Evolutionary conservation across 164 flowering plant species (phyloP).

Genomic region (Cinnamomum chago): DNA sequence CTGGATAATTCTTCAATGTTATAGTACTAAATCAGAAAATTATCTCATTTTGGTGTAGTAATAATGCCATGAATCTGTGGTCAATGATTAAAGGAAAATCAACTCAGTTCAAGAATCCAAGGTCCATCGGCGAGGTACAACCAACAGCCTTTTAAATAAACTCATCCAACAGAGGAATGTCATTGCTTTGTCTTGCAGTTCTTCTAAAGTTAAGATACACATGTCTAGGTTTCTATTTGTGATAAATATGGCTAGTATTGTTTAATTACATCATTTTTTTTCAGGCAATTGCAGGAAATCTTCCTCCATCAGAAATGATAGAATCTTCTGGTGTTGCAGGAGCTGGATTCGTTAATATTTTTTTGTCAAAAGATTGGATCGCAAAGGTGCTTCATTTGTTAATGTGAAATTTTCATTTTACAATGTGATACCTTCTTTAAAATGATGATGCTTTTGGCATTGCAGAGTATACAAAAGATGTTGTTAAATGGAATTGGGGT

Average conservation of each 20-base stretch:
- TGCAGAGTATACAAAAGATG: slow-evolving; percentile 84
- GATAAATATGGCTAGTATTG: not conserved
- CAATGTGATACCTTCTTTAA: not conserved
- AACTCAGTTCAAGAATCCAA: slow-evolving; percentile 55
- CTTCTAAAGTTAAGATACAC: not conserved
- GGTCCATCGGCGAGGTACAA: slow-evolving; percentile 72
- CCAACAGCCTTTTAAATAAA: not conserved
- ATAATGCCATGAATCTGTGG: slow-evolving; percentile 90
- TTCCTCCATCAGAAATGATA: slow-evolving; percentile 76
- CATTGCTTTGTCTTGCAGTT: not conserved
- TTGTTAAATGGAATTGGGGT: slow-evolving; percentile 62
- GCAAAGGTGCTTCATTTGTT: slow-evolving; percentile 54
- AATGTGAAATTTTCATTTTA: not conserved
- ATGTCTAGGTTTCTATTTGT: not conserved
- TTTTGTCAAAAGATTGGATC: slow-evolving; percentile 69
- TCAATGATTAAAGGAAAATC: slow-evolving; percentile 60
- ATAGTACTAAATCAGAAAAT: not conserved
- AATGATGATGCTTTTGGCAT: slow-evolving; percentile 3
- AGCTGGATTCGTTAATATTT: slow-evolving; percentile 87
- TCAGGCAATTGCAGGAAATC: slow-evolving; percentile 69
- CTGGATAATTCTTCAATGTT: not conserved
- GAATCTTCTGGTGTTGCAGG: slow-evolving; percentile 81
- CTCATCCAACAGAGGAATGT: not conserved
- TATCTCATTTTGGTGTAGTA: slow-evolving; percentile 37
- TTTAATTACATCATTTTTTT: not conserved